Percentiles rank a stretch among this genome's conserved stretches.
These are phyloP conservation scores for Tilletiaria anomala DNA, from an alignment of 1,284 basidiomycete genomes.

Conservation along the genomic window DNA sequence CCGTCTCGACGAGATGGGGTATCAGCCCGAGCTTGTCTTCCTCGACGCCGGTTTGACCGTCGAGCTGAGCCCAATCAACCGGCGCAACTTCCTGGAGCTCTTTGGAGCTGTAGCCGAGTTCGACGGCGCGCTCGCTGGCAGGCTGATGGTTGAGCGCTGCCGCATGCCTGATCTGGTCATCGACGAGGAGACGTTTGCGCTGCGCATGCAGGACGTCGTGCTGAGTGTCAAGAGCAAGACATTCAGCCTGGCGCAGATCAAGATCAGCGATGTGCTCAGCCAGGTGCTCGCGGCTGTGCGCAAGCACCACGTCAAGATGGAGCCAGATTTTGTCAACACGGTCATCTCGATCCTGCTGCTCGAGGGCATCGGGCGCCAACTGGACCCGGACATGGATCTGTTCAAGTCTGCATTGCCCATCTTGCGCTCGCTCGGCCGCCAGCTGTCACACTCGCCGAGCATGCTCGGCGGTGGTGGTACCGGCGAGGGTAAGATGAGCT, in stretches of 20 bases:
- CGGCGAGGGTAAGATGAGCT: slow-evolving; percentile 2
- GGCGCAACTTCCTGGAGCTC: slow-evolving; percentile 86
- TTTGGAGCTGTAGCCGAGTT: slow-evolving; percentile 91
- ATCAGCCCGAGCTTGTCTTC: slow-evolving; percentile 84
- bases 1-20: slow-evolving; percentile 55
- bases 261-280: slow-evolving; percentile 80
- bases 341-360: slow-evolving; percentile 83
- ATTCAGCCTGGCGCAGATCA: slow-evolving; percentile 86
- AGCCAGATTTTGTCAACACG: slow-evolving; percentile 95
- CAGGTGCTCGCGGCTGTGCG: slow-evolving; percentile 78
- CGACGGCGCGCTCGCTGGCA: slow-evolving; percentile 83
- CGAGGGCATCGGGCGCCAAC: slow-evolving; percentile 85
- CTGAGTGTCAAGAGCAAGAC: slow-evolving; percentile 87
- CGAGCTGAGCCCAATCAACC: slow-evolving; percentile 62
- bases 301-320: slow-evolving; percentile 91
- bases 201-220: slow-evolving; percentile 93
- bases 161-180: slow-evolving; percentile 78
- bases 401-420: slow-evolving; percentile 36
- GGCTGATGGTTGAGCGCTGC: slow-evolving; percentile 91
- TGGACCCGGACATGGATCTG: slow-evolving; percentile 75
- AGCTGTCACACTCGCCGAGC: slow-evolving; percentile 5
- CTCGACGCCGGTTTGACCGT: slow-evolving; percentile 92
- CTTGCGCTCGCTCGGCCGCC: slow-evolving; percentile 21
- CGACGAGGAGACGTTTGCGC: slow-evolving; percentile 83
- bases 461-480: slow-evolving; percentile 1